Percentiles rank a stretch among this genome's conserved stretches.
phyloP scores from a whole-genome alignment of 2,329 filamentous ascomycete genomes.

The Ceratocystis lukuohia region DNA sequence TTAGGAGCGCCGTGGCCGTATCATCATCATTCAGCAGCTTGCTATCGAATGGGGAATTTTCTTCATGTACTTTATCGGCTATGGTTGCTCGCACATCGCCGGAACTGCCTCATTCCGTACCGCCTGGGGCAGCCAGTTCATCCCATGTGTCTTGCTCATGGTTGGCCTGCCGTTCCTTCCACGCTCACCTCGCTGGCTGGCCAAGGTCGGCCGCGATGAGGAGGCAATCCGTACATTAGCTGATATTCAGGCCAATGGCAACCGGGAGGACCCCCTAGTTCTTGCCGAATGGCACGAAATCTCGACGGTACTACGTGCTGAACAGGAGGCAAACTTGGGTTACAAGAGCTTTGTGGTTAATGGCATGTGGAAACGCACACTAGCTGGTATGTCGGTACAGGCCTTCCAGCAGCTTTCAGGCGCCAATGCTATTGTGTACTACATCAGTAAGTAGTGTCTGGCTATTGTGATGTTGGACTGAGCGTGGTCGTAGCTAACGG shows the following conservation, averaged over 20 bases:
- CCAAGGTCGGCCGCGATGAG: slow-evolving; percentile 47
- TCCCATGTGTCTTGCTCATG: slow-evolving; percentile 46
- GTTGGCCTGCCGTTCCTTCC: slow-evolving; percentile 47
- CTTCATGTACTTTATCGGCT: slow-evolving; percentile 57
- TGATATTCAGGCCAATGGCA: slow-evolving; percentile 42
- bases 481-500: background rate
- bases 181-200: slow-evolving; percentile 50
- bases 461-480: background rate
- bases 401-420: slow-evolving; percentile 45
- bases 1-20: slow-evolving; percentile 38
- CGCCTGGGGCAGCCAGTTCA: slow-evolving; percentile 51
- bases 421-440: slow-evolving; percentile 46
- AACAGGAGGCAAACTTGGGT: slow-evolving; percentile 28
- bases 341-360: slow-evolving; percentile 35
- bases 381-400: slow-evolving; percentile 39
- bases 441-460: slow-evolving; percentile 29
- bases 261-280: slow-evolving; percentile 40
- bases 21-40: slow-evolving; percentile 61
- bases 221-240: slow-evolving; percentile 41
- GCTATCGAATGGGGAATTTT: slow-evolving; percentile 55
- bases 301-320: slow-evolving; percentile 21
- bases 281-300: slow-evolving; percentile 46
- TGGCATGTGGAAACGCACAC: slow-evolving; percentile 37
- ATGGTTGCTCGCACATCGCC: slow-evolving; percentile 49
- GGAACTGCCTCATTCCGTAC: slow-evolving; percentile 47